Conservation (phyloP, 805 yeast genomes). For the Lachancea thermotolerans region DNA sequence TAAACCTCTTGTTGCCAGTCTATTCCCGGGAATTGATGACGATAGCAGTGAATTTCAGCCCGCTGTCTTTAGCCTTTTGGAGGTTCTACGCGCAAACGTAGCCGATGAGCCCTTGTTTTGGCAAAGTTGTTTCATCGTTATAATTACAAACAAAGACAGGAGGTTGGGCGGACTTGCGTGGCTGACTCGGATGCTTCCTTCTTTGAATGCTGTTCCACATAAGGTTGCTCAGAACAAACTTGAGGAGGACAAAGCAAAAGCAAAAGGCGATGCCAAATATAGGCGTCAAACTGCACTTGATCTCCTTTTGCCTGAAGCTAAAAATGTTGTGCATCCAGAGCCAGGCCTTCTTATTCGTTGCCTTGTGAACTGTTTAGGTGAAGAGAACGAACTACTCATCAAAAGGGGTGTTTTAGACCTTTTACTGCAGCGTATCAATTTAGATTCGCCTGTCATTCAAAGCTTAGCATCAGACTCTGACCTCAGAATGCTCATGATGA, state of each 20-base stretch:
- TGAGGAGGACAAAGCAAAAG: conserved; percentile 4
- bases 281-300: conserved; percentile 31
- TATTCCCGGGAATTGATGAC: conserved; percentile 87
- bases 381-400: conserved; percentile 61
- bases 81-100: conserved; percentile 47
- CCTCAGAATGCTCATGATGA: conserved; percentile 48
- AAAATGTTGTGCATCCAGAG: conserved; percentile 62
- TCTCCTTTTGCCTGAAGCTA: conserved; percentile 43
- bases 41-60: conserved; percentile 79
- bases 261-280: conserved; percentile 19
- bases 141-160: conserved; percentile 73
- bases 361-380: conserved; percentile 57
- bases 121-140: conserved; percentile 70
- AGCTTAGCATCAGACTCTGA: conserved; percentile 45
- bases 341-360: conserved; percentile 75
- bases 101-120: conserved; percentile 73
- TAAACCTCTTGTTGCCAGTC: conserved; percentile 64
- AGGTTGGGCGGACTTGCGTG: conserved; percentile 80
- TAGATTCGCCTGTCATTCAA: conserved; percentile 53
- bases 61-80: conserved; percentile 54
- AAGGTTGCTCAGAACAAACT: conserved; percentile 15
- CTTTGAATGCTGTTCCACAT: conserved; percentile 38
- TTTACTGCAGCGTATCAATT: conserved; percentile 56
- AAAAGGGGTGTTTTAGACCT: conserved; percentile 87
- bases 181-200: conserved; percentile 57